Evolutionary conservation across 2,329 filamentous ascomycete species (phyloP).

Genomic region (Grosmannia huntii): DNA sequence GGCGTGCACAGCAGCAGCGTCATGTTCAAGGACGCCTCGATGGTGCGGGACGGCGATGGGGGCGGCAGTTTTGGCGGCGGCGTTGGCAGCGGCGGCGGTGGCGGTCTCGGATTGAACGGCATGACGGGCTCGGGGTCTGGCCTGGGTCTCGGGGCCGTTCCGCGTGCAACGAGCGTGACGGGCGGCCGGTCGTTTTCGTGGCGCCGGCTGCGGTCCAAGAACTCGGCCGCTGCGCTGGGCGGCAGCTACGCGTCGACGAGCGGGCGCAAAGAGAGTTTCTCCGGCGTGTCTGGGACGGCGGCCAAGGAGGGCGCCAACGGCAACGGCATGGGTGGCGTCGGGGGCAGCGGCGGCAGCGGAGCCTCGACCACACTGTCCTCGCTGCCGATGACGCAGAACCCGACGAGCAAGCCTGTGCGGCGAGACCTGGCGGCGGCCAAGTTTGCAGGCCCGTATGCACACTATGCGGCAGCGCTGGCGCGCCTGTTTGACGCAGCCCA

Average conservation of each 20-base stretch:
- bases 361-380: conserved; percentile 40
- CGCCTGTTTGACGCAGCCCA: conserved; percentile 88
- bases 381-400: conserved; percentile 61
- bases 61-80: conserved; percentile 6
- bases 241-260: conserved; percentile 34
- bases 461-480: conserved; percentile 85
- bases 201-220: conserved; percentile 83
- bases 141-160: conserved; percentile 20
- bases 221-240: conserved; percentile 52
- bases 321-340: not conserved
- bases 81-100: not conserved
- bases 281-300: conserved; percentile 19
- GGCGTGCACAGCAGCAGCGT: conserved; percentile 62
- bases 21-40: conserved; percentile 60
- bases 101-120: conserved; percentile 12
- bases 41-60: conserved; percentile 30
- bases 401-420: conserved; percentile 56
- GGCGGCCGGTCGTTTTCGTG: conserved; percentile 77
- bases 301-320: not conserved
- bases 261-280: conserved; percentile 32
- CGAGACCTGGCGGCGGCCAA: conserved; percentile 55
- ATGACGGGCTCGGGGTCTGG: not conserved
- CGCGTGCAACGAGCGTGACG: conserved; percentile 48
- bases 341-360: conserved; percentile 19
- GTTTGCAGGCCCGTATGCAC: conserved; percentile 72